These are phyloP conservation scores for Tulasnella calospora DNA, from an alignment of 768 basidiomycete genomes.

Conservation along the genomic window DNA sequence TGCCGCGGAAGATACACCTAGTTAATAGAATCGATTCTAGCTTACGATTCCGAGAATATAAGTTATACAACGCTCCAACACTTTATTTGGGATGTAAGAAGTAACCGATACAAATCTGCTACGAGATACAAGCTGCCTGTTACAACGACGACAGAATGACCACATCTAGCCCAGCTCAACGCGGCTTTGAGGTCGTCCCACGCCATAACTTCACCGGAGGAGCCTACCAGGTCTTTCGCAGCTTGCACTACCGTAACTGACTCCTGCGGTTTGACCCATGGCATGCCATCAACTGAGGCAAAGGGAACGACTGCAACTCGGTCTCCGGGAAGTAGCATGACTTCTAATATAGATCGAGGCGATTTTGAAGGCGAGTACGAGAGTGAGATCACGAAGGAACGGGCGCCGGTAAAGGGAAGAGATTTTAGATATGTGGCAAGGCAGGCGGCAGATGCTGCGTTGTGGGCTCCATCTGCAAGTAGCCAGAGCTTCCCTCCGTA, in stretches of 20 bases:
- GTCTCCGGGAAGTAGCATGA: conserved; percentile 51
- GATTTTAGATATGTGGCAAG: conserved; percentile 60
- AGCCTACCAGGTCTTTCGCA: conserved; percentile 34
- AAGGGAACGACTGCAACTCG: conserved; percentile 58
- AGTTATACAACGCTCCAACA: neutral
- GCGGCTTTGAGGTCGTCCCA: conserved; percentile 44
- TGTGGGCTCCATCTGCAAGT: conserved; percentile 93
- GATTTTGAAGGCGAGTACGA: conserved; percentile 87
- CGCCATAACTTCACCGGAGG: conserved; percentile 35
- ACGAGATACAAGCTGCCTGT: conserved; percentile 94
- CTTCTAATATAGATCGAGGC: conserved; percentile 62
- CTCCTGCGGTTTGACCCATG: conserved; percentile 75
- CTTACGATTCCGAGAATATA: neutral
- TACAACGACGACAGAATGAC: conserved; percentile 54
- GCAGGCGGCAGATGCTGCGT: conserved; percentile 65
- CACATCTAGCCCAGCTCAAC: conserved; percentile 42
- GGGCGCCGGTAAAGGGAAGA: conserved; percentile 35
- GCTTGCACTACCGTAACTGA: conserved; percentile 37
- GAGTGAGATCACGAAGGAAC: conserved; percentile 73
- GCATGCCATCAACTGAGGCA: conserved; percentile 83
- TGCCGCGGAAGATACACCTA: neutral
- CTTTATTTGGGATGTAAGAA: neutral
- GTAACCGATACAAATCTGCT: conserved; percentile 80
- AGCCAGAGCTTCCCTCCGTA: conserved; percentile 39
- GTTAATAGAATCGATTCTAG: neutral